Evolutionary conservation across 2,329 filamentous ascomycete genomes (phyloP), one percentile per base, ranked within the genome.

Genomic region (Xylariales sp.): DNA sequence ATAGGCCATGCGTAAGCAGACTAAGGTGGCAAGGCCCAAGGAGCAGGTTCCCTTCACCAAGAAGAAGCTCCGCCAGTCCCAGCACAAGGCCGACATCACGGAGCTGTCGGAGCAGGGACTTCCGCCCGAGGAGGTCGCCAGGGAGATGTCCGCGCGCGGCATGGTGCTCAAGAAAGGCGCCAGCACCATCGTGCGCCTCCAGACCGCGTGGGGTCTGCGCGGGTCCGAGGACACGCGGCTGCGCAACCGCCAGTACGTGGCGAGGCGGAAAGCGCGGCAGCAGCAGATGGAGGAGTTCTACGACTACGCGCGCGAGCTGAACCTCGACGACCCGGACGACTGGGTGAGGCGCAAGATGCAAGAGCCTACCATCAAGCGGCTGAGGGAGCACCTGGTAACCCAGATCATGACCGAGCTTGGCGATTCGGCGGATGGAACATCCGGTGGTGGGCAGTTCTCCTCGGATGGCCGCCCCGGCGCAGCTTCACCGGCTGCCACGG

Each of bases 91-190:
- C 12, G 46, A 49, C 24, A 37, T 49, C 17, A 47, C 40, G n/a
- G 42, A 41, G 27, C 45, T 49, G 46, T 43, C 46, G 16, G 16
- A 40, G n/a, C 42, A 47, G 24, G 43, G 42, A 5, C 41, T 49
- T 25, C 27, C 43, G 2, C 25, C 43, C 5, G 42, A 43, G 14
- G 34, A 46, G 6, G 47, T 49, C 20, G 44, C 40, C 11, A 30
- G 37, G 18, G 42, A 38, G 23, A 32, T 49, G 38, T 38, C 40
- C 8, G 25, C 33, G 4, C 45, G 46, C 20, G 46, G 45, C 15
- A 49, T 49, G 46, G 32, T 37, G 31, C 40, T 49, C 14, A 49
- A 43, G 27, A 45, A 47, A 17, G 46, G 46, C 29, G 33, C 42
- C 16, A 44, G 42, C 1, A 49, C 46, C 6, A 46, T 49, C 14